Base-by-base conservation (phyloP, 495 filamentous ascomycete genomes). In the Platismatia glauca region DNA sequence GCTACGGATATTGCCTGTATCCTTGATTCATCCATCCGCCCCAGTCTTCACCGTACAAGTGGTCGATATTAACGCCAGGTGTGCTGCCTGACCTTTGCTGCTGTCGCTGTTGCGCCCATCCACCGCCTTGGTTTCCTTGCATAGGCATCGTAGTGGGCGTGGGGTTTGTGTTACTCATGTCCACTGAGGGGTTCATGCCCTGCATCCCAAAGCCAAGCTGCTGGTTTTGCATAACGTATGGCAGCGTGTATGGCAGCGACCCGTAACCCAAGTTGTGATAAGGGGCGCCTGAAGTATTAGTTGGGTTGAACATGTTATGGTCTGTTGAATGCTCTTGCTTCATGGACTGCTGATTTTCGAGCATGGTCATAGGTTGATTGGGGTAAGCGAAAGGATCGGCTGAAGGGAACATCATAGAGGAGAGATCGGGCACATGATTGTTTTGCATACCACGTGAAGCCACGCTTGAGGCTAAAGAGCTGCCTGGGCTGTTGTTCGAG, bases 391-490 rank as follows among this genome's bases (percentile, higher is more conserved):
- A 93, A 0, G 92, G 90, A 70, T 97, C 91, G 31, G 84, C 81
- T 1, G 91, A 90, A 2, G 91, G 88, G 66, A 97, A 97, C 90
- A 97, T 96, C 74, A 96, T 87, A 15, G 87, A 83, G 72, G 86
- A 87, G 22, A 96, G 79, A 70, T 94, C 89, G 18, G 88, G 81
- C 27, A 95, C 72, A 31, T 70, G 72, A 44, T 68, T 67, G 69
- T 79, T 79, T 52, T 71, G 71, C 53, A 73, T 64, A 57, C 73
- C 67, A 64, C 71, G 67, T 29, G 68, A 58, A 48, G 65, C 71
- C 57, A 70, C 48, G 70, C 76, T 67, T 66, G 70, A 62, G 71
- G 66, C 66, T 44, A 66, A 48, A 52, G 70, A 70, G 46, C 55
- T 66, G 20, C 44, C 44, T 31, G 46, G 44, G 24, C 44, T 62